Conservation (phyloP, 176 grass and related monocot genomes). For the Lolium rigidum region DNA sequence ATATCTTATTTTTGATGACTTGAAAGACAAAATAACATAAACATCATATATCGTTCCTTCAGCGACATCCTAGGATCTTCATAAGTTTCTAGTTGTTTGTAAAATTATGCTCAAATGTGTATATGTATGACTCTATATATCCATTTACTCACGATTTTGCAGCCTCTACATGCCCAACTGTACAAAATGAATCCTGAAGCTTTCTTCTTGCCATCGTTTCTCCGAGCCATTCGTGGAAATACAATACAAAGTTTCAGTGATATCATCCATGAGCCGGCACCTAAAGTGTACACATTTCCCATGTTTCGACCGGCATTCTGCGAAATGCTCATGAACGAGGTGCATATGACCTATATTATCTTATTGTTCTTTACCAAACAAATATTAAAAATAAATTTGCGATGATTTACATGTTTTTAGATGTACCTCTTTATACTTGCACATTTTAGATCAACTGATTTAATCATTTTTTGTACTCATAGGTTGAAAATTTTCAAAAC, state of each 20-base stretch:
- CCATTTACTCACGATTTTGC: not conserved
- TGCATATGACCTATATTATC: constrained; percentile 7
- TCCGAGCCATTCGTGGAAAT: constrained; percentile 58
- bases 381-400: not conserved
- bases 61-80: not conserved
- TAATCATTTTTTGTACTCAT: not conserved
- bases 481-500: constrained; percentile 67
- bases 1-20: not conserved
- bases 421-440: not conserved
- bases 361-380: not conserved
- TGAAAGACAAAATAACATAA: not conserved
- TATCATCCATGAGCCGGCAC: constrained; percentile 53
- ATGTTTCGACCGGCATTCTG: constrained; percentile 69
- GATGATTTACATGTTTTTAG: not conserved
- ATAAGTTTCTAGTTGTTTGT: not conserved
- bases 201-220: constrained; percentile 65
- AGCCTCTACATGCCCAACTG: constrained; percentile 64
- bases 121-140: not conserved
- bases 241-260: constrained; percentile 56
- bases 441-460: not conserved
- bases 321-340: constrained; percentile 64
- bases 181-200: constrained; percentile 49
- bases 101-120: not conserved
- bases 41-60: not conserved
- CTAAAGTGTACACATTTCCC: constrained; percentile 60